Evolutionary conservation across 2,329 filamentous ascomycete genomes (phyloP), one percentile per base, ranked within the genome.

Genomic region (Pseudocercospora cruenta): DNA sequence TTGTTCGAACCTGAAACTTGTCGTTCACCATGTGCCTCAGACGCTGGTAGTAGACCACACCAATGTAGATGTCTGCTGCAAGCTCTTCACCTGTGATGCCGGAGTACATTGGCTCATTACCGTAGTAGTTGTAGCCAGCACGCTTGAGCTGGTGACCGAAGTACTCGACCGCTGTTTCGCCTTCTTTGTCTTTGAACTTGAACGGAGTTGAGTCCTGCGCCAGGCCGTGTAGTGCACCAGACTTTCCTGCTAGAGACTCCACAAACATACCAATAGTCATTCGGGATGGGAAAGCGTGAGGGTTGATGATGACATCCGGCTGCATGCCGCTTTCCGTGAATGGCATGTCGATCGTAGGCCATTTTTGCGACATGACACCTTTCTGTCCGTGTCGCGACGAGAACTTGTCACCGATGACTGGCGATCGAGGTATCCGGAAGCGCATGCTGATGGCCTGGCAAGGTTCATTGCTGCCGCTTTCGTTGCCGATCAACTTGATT

Each of bases 191-290:
- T 59, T 75, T 76, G 79, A 98, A 99, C 71, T 90, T 90, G 86
- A 97, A 99, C 0, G 95, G 95, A 0, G 95, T 98, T 53, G 89
- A 94, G 78, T 99, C 95, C 79, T 98, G 95, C 0, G 95, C 92
- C n/a, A 97, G 85, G 55, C 95, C 95, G 78, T 99, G 95, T 39
- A 99, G 86, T 14, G 94, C 92, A 55, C 95, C 95, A 9, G 94
- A 89, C 82, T 99, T 99, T 67, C 95, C 95, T 9, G 95, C 95
- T 60, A 99, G 86, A 4, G 94, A 97, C 83, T 99, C 95, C 76
- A 99, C 89, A 80, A 99, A 98, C 92, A 98, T 98, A 77, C 95
- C 95, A 77, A 99, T 99, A 21, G 95, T 99, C 95, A 99, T 99
- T 81, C 95, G 94, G 54, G 94, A 98, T 7, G 95, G 95, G 86